A percentile compares a stretch with the other conserved stretches of the same genome.
Evolutionary conservation across 2,329 filamentous ascomycete species (phyloP).

Genomic region (Hortaea werneckii): DNA sequence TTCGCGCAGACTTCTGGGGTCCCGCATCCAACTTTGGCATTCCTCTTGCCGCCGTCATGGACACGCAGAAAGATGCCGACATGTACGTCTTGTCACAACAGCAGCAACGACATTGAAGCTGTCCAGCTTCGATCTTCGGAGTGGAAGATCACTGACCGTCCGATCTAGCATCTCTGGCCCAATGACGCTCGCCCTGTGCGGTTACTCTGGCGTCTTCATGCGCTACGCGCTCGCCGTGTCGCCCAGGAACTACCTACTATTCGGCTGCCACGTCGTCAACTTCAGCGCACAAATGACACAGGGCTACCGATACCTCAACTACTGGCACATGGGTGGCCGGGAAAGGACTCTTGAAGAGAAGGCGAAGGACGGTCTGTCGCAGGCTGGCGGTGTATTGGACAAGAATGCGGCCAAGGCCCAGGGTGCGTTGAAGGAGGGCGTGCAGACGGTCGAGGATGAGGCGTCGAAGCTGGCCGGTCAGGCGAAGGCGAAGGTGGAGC

Average conservation of each 20-base stretch:
- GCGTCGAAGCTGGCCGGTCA: constrained; percentile 12
- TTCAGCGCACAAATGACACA: constrained; percentile 51
- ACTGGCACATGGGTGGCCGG: constrained; percentile 44
- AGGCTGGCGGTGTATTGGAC: constrained; percentile 15
- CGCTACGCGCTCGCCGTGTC: constrained; percentile 55
- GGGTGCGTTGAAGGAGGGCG: constrained; percentile 19
- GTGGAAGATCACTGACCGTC: background rate
- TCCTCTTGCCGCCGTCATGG: constrained; percentile 43
- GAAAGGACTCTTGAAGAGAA: constrained; percentile 29
- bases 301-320: constrained; percentile 52
- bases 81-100: constrained; percentile 29
- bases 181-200: constrained; percentile 51
- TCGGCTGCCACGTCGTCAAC: constrained; percentile 58
- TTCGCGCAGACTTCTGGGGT: constrained; percentile 41
- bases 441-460: constrained; percentile 15
- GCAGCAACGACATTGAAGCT: background rate
- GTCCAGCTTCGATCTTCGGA: no score
- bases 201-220: constrained; percentile 57
- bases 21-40: constrained; percentile 44
- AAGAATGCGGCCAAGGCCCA: constrained; percentile 20
- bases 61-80: constrained; percentile 44
- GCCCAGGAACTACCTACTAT: constrained; percentile 57
- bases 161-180: constrained; percentile 49
- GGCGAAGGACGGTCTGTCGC: constrained; percentile 28
- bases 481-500: constrained; percentile 17